These are phyloP conservation scores for Neonectria hederae DNA, from an alignment of 2,329 filamentous ascomycete species.

Conservation along the genomic window DNA sequence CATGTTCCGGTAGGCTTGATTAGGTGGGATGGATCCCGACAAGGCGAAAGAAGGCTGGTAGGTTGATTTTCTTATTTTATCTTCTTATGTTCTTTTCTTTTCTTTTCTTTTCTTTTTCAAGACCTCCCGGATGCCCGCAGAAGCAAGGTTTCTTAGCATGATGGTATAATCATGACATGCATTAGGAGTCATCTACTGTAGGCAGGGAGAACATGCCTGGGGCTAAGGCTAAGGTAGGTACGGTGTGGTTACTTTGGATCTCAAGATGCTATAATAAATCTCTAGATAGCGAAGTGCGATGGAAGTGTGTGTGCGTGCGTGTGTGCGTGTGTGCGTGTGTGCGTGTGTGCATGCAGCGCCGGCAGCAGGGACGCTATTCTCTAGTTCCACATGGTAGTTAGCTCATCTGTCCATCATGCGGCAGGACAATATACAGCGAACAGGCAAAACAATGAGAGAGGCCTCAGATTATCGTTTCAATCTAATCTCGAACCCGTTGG, in stretches of 20 bases:
- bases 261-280: neutral
- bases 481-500: neutral
- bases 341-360: neutral
- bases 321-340: too few species aligned
- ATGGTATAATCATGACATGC: neutral
- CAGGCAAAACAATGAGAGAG: neutral
- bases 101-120: neutral
- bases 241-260: neutral
- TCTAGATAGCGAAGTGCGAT: neutral
- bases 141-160: neutral
- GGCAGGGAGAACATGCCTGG: neutral
- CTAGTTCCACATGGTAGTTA: neutral
- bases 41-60: slow-evolving; percentile 19
- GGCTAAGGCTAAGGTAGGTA: neutral
- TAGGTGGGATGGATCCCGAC: slow-evolving; percentile 24
- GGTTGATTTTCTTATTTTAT: neutral
- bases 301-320: too few species aligned
- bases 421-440: neutral
- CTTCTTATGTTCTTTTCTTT: neutral
- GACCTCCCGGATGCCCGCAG: neutral
- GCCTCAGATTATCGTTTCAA: neutral
- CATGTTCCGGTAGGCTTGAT: slow-evolving; percentile 3
- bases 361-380: neutral
- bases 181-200: neutral
- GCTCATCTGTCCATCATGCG: too few species aligned